phyloP scores from a whole-genome alignment of 2,329 filamentous ascomycete species.

The Verticillium alfalfae region DNA sequence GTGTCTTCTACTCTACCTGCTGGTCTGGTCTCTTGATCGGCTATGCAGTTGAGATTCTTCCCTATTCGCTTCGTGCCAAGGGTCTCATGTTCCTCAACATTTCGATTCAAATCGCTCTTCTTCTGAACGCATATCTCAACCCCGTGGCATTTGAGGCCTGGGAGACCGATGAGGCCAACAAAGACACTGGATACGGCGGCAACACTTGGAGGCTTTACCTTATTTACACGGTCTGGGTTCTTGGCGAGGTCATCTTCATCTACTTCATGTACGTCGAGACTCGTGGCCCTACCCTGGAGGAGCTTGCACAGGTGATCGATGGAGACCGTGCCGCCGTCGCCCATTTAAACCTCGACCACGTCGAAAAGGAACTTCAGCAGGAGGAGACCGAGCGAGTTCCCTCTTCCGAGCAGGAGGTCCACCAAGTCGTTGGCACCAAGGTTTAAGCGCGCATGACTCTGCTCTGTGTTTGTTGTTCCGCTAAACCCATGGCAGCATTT shows the following conservation, averaged over 20 bases:
- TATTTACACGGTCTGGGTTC: slow-evolving; percentile 8
- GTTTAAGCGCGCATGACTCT: background rate
- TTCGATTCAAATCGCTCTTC: slow-evolving; percentile 53
- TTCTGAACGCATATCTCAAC: slow-evolving; percentile 33
- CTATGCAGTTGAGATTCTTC: slow-evolving; percentile 53
- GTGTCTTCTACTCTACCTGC: slow-evolving; percentile 52
- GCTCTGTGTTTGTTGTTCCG: background rate
- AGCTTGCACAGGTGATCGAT: slow-evolving; percentile 61
- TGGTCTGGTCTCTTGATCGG: slow-evolving; percentile 52
- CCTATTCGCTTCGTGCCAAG: slow-evolving; percentile 51
- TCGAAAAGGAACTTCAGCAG: slow-evolving; percentile 32
- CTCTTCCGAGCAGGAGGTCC: background rate
- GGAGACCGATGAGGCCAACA: background rate
- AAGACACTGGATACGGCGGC: background rate
- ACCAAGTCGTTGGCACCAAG: background rate
- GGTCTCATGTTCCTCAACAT: slow-evolving; percentile 61
- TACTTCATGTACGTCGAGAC: slow-evolving; percentile 56
- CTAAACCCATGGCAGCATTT: too few relatives aligned
- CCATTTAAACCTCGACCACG: slow-evolving; percentile 35
- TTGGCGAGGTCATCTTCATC: slow-evolving; percentile 20
- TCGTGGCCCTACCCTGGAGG: slow-evolving; percentile 58
- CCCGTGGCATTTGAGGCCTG: slow-evolving; percentile 13
- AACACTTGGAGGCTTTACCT: slow-evolving; percentile 8
- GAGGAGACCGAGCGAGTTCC: background rate
- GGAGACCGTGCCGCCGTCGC: slow-evolving; percentile 48